Evolutionary conservation across 306 rosid genomes (phyloP), one percentile per base, ranked within the genome.

Genomic region (Citrullus amarus): DNA sequence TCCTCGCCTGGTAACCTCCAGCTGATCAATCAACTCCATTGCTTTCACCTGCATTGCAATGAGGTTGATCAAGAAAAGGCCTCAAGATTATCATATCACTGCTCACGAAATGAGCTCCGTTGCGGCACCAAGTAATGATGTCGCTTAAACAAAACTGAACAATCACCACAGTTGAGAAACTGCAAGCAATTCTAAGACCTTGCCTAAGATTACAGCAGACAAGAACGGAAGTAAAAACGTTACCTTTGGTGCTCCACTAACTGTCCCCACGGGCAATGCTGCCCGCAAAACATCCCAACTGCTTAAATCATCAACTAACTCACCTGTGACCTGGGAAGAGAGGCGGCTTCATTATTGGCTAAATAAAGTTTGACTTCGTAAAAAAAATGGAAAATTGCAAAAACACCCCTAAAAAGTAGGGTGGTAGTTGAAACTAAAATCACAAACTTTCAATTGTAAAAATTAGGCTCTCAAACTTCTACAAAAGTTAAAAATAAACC

Each of bases 171-270:
- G 28, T 32, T 32, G 28, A 25, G 28, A 25, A 25, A 25, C 28
- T 25, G 28, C 60, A 51, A 11, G 15, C 15, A 63, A 63, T 63
- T 38, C 70, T 63, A 34, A 15, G 4, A 18, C 50, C 16, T 66
- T 38, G 28, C 0, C 46, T 65, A 38, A 25, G 6, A 17, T n/a
- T 50, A 67, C 9, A 56, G 20, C 36, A 32, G 38, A 60, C 3
- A 11, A 0, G 36, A 77, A 79, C 44, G 46, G 57, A 36, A 30
- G 61, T 78, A 77, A 44, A 75, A 82, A 91, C 96, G 92, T 92
- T 95, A 92, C 99, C 99, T 95, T 95, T 1, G 99, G 99, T 38
- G 99, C 99, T 82, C 99, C 99, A 8, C 99, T 96, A 74, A 96
- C 99, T 48, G 99, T 96, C 77, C 99, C 99, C 77, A 96, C 98